Percentiles rank a stretch among this genome's conserved stretches.
phyloP scores from a whole-genome alignment of 305 asterid species.

The Plantago coronopus region DNA sequence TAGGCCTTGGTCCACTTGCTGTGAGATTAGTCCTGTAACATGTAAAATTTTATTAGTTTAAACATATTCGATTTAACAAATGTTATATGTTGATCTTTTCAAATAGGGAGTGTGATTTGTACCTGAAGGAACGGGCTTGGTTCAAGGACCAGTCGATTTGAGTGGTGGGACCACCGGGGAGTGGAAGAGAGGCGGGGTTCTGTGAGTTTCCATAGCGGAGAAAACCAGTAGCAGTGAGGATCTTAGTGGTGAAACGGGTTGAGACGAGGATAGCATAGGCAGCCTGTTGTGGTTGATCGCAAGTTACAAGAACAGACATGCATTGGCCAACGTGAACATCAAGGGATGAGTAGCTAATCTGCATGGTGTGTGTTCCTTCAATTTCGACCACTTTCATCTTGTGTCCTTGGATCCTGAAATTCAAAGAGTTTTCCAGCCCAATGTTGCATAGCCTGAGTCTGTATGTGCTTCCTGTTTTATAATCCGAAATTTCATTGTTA shows the following conservation, averaged over 20 bases:
- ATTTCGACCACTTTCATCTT: slow-evolving; percentile 79
- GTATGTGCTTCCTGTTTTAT: slow-evolving; percentile 48
- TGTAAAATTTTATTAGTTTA: neutral
- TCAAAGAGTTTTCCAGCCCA: slow-evolving; percentile 55
- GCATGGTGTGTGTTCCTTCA: slow-evolving; percentile 91
- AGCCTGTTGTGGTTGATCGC: slow-evolving; percentile 61
- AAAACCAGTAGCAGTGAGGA: slow-evolving; percentile 54
- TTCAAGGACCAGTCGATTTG: slow-evolving; percentile 82
- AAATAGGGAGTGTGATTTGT: neutral
- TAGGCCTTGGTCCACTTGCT: slow-evolving; percentile 97
- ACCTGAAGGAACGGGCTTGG: slow-evolving; percentile 93
- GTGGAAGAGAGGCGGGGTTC: slow-evolving; percentile 46
- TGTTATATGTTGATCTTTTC: too few species aligned
- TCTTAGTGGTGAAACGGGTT: slow-evolving; percentile 49
- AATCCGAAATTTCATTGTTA: neutral
- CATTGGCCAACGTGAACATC: slow-evolving; percentile 87
- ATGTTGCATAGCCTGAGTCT: slow-evolving; percentile 59
- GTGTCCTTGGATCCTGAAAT: slow-evolving; percentile 63
- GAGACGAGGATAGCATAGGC: slow-evolving; percentile 63
- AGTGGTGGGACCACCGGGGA: slow-evolving; percentile 89
- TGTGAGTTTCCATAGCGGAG: slow-evolving; percentile 57
- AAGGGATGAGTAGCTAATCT: slow-evolving; percentile 65
- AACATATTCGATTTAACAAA: too few species aligned
- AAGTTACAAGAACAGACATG: slow-evolving; percentile 74
- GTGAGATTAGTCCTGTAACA: slow-evolving; percentile 72